Evolutionary conservation across 202 grass and related monocot genomes (phyloP).

Genomic region (Zizania palustris): DNA sequence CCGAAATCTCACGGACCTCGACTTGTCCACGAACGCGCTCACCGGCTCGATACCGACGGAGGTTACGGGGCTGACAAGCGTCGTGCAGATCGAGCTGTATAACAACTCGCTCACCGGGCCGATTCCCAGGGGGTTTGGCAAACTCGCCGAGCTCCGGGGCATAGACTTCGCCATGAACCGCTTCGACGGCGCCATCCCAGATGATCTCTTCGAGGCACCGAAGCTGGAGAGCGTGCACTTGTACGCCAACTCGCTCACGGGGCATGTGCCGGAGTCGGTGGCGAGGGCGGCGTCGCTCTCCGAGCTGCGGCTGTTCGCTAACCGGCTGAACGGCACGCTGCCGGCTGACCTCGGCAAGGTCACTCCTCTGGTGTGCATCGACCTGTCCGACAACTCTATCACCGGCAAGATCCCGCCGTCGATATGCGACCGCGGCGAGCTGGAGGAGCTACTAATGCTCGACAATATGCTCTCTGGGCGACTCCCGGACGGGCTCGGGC

Average conservation of each 20-base stretch:
- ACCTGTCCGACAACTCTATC: conserved; percentile 71
- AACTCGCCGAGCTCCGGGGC: conserved; percentile 40
- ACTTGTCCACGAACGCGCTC: conserved; percentile 72
- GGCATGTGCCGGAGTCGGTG: conserved; percentile 46
- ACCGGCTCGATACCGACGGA: conserved; percentile 57
- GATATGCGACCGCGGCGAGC: conserved; percentile 76
- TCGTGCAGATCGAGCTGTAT: conserved; percentile 81
- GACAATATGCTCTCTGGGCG: conserved; percentile 56
- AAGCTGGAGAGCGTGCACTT: conserved; percentile 67
- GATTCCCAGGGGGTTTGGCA: conserved; percentile 60
- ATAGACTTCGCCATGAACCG: conserved; percentile 75
- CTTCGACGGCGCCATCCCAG: conserved; percentile 67
- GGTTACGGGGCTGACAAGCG: conserved; percentile 48
- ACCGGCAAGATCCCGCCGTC: conserved; percentile 66
- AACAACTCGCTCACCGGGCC: conserved; percentile 79
- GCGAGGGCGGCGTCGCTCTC: conserved; percentile 50
- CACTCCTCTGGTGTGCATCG: conserved; percentile 62
- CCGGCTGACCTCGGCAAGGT: conserved; percentile 61
- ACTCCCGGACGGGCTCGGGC: conserved; percentile 62
- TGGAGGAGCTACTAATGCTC: conserved; percentile 79
- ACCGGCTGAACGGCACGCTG: conserved; percentile 71
- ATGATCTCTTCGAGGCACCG: conserved; percentile 65
- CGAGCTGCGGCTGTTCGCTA: conserved; percentile 76
- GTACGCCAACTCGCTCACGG: conserved; percentile 65
- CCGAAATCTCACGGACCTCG: conserved; percentile 61